Evolutionary conservation across 1,284 basidiomycete genomes (phyloP).

Genomic region (Boletellus deceptivus): DNA sequence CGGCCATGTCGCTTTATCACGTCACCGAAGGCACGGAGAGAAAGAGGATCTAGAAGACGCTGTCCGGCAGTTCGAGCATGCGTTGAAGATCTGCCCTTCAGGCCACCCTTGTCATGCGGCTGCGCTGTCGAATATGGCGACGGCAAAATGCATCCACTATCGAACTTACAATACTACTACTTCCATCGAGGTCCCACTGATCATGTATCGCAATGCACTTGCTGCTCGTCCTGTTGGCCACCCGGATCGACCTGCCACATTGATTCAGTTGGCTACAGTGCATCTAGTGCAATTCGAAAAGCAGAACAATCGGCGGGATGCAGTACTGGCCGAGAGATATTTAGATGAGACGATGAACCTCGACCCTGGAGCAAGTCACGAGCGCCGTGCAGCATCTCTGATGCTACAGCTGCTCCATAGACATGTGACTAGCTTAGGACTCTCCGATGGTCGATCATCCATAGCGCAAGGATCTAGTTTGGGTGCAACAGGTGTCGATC

Average conservation of each 20-base stretch:
- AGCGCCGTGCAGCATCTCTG: neutral
- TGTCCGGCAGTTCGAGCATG: neutral
- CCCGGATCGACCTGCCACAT: neutral
- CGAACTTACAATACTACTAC: neutral
- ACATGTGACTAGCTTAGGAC: neutral
- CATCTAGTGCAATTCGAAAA: neutral
- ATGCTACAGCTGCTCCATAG: neutral
- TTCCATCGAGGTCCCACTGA: neutral
- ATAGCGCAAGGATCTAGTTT: neutral
- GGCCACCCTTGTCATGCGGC: slow-evolving; percentile 7
- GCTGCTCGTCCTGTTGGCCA: neutral
- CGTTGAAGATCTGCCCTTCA: slow-evolving; percentile 6
- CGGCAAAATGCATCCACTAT: neutral
- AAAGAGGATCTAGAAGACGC: slow-evolving; percentile 2
- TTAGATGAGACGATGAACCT: neutral
- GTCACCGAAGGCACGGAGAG: neutral
- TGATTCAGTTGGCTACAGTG: neutral
- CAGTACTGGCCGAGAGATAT: neutral
- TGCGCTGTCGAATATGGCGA: slow-evolving; percentile 10
- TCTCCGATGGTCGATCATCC: neutral
- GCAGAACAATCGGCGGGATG: neutral
- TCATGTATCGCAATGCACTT: neutral
- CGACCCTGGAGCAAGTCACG: neutral
- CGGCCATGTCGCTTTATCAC: neutral
- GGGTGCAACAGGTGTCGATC: neutral